Conservation (phyloP, 768 basidiomycete species). For the Calocybe gangraenosa region DNA sequence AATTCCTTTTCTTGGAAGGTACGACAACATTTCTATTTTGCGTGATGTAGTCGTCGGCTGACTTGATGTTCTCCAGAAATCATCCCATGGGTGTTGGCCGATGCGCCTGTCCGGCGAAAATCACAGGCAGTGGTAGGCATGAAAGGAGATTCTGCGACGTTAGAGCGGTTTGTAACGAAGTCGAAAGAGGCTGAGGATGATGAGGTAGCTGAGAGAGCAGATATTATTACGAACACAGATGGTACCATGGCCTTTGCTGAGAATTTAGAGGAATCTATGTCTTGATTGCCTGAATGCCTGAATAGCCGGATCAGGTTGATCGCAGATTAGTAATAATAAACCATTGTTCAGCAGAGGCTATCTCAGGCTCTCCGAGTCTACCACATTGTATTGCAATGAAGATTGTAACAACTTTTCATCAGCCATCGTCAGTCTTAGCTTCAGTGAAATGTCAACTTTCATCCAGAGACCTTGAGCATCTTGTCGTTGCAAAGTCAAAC, state of each 20-base stretch:
- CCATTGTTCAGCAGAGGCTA: no score
- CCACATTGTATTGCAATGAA: conserved; percentile 31
- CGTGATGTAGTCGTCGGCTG: neutral
- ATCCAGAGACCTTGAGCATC: conserved; percentile 50
- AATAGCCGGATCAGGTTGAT: no score
- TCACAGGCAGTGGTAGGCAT: conserved; percentile 25
- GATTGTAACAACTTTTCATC: conserved; percentile 73
- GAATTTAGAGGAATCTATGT: no score
- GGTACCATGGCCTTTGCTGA: conserved; percentile 50
- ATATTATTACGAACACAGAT: conserved; percentile 54
- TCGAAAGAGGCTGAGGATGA: conserved; percentile 16
- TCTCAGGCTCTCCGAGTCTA: neutral
- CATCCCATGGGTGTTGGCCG: conserved; percentile 46
- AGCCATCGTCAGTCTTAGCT: conserved; percentile 64
- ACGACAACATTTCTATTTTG: conserved; percentile 4
- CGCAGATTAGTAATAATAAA: no score
- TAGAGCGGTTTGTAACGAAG: conserved; percentile 47
- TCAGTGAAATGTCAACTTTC: conserved; percentile 69
- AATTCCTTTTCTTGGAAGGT: conserved; percentile 81
- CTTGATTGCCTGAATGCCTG: no score
- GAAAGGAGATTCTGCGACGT: conserved; percentile 32
- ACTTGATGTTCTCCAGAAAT: conserved; percentile 38
- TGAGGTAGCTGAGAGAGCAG: conserved; percentile 18
- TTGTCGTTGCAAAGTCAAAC: conserved; percentile 66
- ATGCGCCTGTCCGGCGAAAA: conserved; percentile 40